Evolutionary conservation across 441 rosid species (phyloP), one percentile per base, ranked within the genome.

Genomic region (Aquilaria agallochum): DNA sequence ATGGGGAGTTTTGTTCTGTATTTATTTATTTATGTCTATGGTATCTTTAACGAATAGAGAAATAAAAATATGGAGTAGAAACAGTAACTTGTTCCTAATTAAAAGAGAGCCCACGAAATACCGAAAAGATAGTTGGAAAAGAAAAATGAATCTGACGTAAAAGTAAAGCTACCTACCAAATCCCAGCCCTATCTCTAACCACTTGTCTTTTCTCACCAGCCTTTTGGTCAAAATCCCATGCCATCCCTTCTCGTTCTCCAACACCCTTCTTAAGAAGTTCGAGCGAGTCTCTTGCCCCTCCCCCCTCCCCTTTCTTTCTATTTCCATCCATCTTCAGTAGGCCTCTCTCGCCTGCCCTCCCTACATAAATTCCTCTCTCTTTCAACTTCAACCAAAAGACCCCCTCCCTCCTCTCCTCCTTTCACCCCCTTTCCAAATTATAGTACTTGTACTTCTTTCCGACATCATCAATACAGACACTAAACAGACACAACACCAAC

Each of bases 191-290:
- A 65, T 69, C 66, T 75, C 65, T 30, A 69, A 64, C 75, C 80
- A 73, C 78, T 65, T 68, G 60, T 76, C 69, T 34, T 68, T 68
- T 77, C 84, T 82, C 86, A 83, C 83, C 88, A 79, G 84, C 42
- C 42, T 8, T 76, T 79, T 62, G 71, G 96, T 60, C 64, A 60
- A 60, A 60, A 36, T 34, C 47, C 47, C 48, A 34, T 13, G 45
- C 11, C 55, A 15, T 30, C 27, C 15, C 53, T 5, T 45, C 63
- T 3, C 42, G 27, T 20, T 20, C 27, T 20, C 27, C 27, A 20
- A 5, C 42, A 4, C 7, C 7, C 42, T 36, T 36, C 42, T 36
- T 36, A 36, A 36, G 42, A 36, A 36, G 42, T 36, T 36, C 42
- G 42, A 36, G 42, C 42, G 65, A 66, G 74, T 63, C 80, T 73